Conservation (phyloP, 345 rosid species). For the Lepidium didymum region DNA sequence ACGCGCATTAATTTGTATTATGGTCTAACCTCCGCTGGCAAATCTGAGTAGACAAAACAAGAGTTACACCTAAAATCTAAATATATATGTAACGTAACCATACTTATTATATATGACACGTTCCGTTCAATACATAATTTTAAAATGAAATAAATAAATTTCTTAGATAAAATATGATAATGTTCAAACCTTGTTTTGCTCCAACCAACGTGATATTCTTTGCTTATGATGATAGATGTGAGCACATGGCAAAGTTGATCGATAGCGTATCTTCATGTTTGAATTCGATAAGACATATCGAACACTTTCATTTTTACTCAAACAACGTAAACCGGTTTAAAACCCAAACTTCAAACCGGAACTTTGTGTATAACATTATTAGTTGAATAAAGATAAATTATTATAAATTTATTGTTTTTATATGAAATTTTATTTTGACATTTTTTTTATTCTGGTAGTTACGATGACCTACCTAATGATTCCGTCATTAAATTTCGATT, state of each 20-base stretch:
- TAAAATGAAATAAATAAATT: not conserved
- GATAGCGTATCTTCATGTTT: not conserved
- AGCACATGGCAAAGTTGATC: constrained; percentile 6
- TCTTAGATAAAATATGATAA: not conserved
- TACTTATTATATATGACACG: not conserved
- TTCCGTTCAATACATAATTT: not conserved
- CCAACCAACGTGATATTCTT: not conserved
- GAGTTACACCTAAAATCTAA: not conserved
- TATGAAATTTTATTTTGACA: too few relatives aligned
- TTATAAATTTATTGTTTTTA: too few relatives aligned
- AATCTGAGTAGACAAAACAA: not conserved
- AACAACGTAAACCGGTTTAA: not conserved
- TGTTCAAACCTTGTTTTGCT: not conserved
- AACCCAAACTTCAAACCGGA: not conserved
- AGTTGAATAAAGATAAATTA: not conserved
- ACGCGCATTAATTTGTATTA: not conserved
- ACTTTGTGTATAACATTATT: not conserved
- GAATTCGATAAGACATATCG: not conserved
- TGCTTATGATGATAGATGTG: not conserved
- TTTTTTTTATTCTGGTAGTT: too few relatives aligned
- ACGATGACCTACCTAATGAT: too few relatives aligned
- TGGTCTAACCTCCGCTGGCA: not conserved
- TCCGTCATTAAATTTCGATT: too few relatives aligned
- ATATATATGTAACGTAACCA: not conserved
- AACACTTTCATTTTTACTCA: not conserved